Evolutionary conservation across 164 flowering plant genomes (phyloP).

Genomic region (Macadamia tetraphylla): DNA sequence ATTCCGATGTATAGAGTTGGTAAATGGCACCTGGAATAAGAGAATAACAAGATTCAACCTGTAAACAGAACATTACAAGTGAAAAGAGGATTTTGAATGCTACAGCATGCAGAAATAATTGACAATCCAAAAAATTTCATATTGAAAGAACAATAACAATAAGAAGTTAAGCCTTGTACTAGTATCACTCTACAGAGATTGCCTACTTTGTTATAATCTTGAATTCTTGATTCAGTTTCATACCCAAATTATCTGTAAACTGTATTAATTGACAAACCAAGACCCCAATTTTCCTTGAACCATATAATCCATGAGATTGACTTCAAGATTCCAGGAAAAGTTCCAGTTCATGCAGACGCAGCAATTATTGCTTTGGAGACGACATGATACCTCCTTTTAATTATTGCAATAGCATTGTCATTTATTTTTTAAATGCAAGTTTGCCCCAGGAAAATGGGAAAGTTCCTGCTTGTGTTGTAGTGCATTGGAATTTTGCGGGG

Average conservation of each 20-base stretch:
- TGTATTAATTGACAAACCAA: background rate
- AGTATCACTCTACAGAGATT: background rate
- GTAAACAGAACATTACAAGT: slow-evolving; percentile 30
- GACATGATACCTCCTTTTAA: too few relatives aligned
- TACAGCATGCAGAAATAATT: background rate
- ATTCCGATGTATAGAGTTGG: slow-evolving; percentile 89
- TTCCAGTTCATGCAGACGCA: background rate
- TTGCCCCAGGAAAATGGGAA: too few relatives aligned
- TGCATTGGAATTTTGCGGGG: too few relatives aligned
- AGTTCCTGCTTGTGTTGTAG: too few relatives aligned
- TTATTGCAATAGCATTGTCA: too few relatives aligned
- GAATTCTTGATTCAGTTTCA: background rate
- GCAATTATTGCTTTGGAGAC: background rate
- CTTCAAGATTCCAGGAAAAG: background rate
- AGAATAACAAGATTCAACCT: slow-evolving; percentile 46
- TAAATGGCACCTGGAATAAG: slow-evolving; percentile 89
- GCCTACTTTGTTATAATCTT: too few relatives aligned
- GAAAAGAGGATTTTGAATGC: slow-evolving; percentile 14
- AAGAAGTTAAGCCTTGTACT: background rate
- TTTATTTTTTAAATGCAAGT: too few relatives aligned
- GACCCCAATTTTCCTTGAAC: background rate
- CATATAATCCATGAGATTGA: background rate
- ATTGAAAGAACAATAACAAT: background rate
- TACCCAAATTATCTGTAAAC: background rate
- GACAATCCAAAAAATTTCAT: background rate